Conservation (phyloP, 768 basidiomycete species). For the Macrolepiota albuminosa region DNA sequence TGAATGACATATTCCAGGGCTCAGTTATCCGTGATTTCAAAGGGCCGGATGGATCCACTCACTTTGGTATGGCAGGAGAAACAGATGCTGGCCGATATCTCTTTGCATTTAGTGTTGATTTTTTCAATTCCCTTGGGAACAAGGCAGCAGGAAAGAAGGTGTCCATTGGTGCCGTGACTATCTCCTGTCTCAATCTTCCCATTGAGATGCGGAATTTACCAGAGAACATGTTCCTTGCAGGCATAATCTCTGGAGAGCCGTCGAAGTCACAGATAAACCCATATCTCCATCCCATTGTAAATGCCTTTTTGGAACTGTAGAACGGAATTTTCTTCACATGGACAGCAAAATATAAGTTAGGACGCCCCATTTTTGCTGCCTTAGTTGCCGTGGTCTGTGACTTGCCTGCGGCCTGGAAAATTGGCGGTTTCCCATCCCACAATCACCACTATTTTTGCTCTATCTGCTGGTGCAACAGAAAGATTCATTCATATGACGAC, state of each 20-base stretch:
- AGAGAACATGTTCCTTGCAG: no score
- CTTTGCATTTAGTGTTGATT: constrained; percentile 29
- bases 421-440: no score
- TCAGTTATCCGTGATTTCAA: background rate
- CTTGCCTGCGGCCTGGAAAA: constrained; percentile 23
- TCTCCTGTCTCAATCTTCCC: constrained; percentile 34
- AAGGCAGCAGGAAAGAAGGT: constrained; percentile 19
- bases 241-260: no score
- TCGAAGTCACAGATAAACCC: constrained; percentile 17
- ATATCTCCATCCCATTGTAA: constrained; percentile 21
- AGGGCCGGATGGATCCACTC: constrained; percentile 20
- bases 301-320: constrained; percentile 17
- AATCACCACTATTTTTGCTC: no score
- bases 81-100: constrained; percentile 18
- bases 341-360: background rate
- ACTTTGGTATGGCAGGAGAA: constrained; percentile 14
- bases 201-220: background rate
- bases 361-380: constrained; percentile 8
- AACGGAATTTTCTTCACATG: constrained; percentile 3
- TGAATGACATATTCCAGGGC: background rate
- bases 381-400: no score
- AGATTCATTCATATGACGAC: background rate
- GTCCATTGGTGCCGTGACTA: constrained; percentile 26
- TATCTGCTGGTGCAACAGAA: no score
- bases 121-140: constrained; percentile 19